Base-by-base conservation (phyloP, 345 rosid species). In the Trapa bicornis region DNA sequence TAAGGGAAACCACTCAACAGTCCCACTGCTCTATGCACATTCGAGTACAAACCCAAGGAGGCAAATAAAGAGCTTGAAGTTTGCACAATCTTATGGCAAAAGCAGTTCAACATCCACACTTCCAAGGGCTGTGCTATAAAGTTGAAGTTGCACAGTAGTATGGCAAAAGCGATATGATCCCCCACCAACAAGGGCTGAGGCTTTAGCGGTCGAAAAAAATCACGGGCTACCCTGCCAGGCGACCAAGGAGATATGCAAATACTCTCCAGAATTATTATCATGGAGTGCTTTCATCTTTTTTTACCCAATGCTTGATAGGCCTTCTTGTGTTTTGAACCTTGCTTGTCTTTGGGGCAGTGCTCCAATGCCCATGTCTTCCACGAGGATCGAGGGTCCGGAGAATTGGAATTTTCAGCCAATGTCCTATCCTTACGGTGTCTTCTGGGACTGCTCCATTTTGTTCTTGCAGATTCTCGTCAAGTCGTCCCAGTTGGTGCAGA, bases 281-380 rank as follows among this genome's bases (percentile, higher is more conserved):
- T 42, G 68, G 57, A 74, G 73, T 33, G 38, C 65, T 68, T 54
- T 71, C 64, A 9, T 75, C 85, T 70, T 67, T 84, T 70, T 68
- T 75, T 42, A 83, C 65, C 92, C 92, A 84, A 42, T 78, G 83
- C 16, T 53, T 71, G 43, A 16, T 75, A 53, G 53, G 84, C 37
- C 37, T 83, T 74, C 78, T 74, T n/a, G 75, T 45, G 66, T 76
- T 74, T 57, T 54, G 74, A 37, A 8, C 70, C 61, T 77, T 71
- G 0, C 48, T 73, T 71, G 57, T 77, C 72, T 83, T 77, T 47
- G 43, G 61, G 35, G 75, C 67, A 0, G 72, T 58, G 65, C 75
- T 81, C 74, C 74, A 35, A 47, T 47, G 72, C 67, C 63, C 70
- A 35, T 68, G 64, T 17, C 73, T 42, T 71, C 75, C 13, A 32